These are phyloP conservation scores for Saccharata proteae DNA, from an alignment of 2,329 filamentous ascomycete species.

Conservation along the genomic window DNA sequence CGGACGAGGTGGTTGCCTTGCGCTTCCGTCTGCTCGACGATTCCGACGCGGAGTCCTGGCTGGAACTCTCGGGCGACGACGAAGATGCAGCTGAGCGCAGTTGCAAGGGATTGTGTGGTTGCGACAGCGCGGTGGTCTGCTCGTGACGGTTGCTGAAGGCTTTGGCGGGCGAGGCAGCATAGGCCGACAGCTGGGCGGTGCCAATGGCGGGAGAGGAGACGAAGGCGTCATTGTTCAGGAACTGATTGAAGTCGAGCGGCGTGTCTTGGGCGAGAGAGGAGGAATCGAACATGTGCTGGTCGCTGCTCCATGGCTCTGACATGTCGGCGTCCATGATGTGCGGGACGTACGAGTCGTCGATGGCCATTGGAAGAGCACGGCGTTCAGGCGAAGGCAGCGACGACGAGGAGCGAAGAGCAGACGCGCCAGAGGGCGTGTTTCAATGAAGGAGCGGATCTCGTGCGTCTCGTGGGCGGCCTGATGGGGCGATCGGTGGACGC, in stretches of 20 bases:
- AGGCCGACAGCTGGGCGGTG: constrained; percentile 1
- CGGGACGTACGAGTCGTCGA: constrained; percentile 9
- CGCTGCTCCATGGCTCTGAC: constrained; percentile 12
- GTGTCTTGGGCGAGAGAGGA: constrained; percentile 9
- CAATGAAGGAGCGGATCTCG: too few species aligned
- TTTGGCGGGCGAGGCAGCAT: constrained; percentile 5
- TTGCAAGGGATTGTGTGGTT: constrained; percentile 5
- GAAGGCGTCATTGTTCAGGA: constrained; percentile 6
- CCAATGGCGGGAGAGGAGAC: constrained; percentile 4
- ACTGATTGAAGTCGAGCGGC: constrained; percentile 4
- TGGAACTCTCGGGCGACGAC: constrained; percentile 27
- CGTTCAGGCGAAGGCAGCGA: too few species aligned
- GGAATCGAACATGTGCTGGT: constrained; percentile 15
- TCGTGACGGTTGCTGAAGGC: constrained; percentile 1
- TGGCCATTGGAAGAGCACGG: too few species aligned
- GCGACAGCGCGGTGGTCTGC: constrained; percentile 4
- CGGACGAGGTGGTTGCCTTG: constrained; percentile 23
- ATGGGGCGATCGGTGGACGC: too few species aligned
- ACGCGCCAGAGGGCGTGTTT: too few species aligned
- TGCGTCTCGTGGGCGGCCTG: too few species aligned
- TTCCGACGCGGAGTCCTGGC: constrained; percentile 30
- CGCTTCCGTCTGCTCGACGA: constrained; percentile 28
- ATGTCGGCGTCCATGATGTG: constrained; percentile 13
- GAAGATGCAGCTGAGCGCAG: constrained; percentile 14
- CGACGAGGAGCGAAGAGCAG: too few species aligned